Evolutionary conservation across 495 filamentous ascomycete species (phyloP).

Genomic region (Hypoxylon cercidicola): DNA sequence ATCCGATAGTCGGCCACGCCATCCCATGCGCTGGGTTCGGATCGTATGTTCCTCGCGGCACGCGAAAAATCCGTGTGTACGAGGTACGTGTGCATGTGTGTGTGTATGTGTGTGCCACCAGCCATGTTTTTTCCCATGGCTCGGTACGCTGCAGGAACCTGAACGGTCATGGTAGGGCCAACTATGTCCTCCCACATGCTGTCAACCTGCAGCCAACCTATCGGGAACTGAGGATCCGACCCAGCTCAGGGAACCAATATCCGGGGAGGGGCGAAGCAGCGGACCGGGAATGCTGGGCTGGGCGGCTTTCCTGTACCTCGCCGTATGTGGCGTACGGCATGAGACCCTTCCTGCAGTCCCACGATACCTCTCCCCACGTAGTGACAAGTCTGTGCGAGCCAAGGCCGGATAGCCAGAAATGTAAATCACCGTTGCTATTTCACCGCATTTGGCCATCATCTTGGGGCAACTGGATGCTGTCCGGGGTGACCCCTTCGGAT

Average conservation of each 20-base stretch:
- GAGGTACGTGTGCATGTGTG: too few species aligned
- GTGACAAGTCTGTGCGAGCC: slow-evolving; percentile 8
- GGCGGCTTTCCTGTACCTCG: slow-evolving; percentile 12
- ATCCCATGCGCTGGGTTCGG: background rate
- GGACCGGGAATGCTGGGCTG: slow-evolving; percentile 13
- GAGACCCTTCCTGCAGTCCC: slow-evolving; percentile 27
- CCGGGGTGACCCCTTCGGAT: background rate
- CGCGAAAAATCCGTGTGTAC: background rate
- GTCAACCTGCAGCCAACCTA: slow-evolving; percentile 23
- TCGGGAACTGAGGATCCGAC: slow-evolving; percentile 22
- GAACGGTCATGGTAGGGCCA: slow-evolving; percentile 3
- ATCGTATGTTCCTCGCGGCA: slow-evolving; percentile 27
- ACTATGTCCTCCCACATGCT: slow-evolving; percentile 26
- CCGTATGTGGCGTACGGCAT: slow-evolving; percentile 29
- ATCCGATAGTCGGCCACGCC: slow-evolving; percentile 26
- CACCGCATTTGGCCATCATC: slow-evolving; percentile 18
- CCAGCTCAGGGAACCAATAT: slow-evolving; percentile 17
- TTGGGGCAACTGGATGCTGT: slow-evolving; percentile 11
- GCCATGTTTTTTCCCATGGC: slow-evolving; percentile 13
- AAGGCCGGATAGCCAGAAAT: slow-evolving; percentile 9
- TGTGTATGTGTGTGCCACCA: slow-evolving; percentile 17
- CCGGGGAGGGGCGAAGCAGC: slow-evolving; percentile 16
- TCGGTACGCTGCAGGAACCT: slow-evolving; percentile 32
- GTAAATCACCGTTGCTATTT: background rate
- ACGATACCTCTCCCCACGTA: slow-evolving; percentile 1